Evolutionary conservation across 2,329 filamentous ascomycete genomes (phyloP).

Genomic region (Stromatinia cepivora): DNA sequence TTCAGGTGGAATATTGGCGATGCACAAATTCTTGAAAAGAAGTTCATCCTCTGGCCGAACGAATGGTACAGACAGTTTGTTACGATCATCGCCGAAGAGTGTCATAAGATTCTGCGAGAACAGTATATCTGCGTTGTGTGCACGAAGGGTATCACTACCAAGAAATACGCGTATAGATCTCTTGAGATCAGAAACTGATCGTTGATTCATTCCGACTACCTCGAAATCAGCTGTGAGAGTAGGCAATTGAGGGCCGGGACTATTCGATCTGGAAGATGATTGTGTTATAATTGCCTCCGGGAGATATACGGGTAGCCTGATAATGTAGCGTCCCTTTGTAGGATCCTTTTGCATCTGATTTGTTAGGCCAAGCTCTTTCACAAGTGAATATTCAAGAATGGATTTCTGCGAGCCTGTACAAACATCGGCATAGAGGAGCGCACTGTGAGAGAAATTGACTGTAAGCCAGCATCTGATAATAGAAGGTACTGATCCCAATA

Average conservation of each 20-base stretch:
- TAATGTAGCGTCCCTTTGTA: conserved; percentile 60
- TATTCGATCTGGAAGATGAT: conserved; percentile 69
- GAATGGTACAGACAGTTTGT: conserved; percentile 86
- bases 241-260: conserved; percentile 76
- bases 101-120: conserved; percentile 91
- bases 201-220: conserved; percentile 60
- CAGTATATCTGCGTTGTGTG: conserved; percentile 85
- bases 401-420: conserved; percentile 92
- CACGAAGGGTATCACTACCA: conserved; percentile 82
- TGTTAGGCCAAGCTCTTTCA: conserved; percentile 71
- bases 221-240: conserved; percentile 79
- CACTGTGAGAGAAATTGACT: conserved; percentile 83
- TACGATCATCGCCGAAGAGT: conserved; percentile 81
- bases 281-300: conserved; percentile 85
- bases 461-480: conserved; percentile 97
- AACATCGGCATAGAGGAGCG: conserved; percentile 85
- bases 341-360: conserved; percentile 65
- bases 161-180: conserved; percentile 81
- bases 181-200: conserved; percentile 51
- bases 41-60: conserved; percentile 87
- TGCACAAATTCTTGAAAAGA: conserved; percentile 75
- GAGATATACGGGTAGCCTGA: conserved; percentile 82
- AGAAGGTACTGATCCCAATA: conserved; percentile 84
- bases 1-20: conserved; percentile 55
- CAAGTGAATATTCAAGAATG: conserved; percentile 71